Conservation (phyloP, 2,329 filamentous ascomycete species). For the Rutstroemia sp. region DNA sequence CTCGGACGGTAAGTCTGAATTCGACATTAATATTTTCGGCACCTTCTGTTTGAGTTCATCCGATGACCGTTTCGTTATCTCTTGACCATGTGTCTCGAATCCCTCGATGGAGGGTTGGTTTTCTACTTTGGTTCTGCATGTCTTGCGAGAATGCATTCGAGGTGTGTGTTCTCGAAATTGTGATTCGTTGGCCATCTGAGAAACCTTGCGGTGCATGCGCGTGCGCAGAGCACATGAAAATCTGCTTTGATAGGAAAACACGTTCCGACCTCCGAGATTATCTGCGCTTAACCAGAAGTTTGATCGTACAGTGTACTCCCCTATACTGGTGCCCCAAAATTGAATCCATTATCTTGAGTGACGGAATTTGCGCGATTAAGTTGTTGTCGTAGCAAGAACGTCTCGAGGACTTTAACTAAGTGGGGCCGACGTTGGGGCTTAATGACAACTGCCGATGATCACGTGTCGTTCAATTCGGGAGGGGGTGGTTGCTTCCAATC, state of each 20-base stretch:
- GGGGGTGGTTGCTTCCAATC: no score
- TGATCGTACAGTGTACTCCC: neutral
- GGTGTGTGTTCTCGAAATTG: neutral
- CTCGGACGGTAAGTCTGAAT: neutral
- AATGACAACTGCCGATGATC: no score
- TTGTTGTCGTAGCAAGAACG: no score
- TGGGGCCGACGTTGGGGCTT: no score
- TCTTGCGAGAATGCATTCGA: neutral
- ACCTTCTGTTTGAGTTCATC: neutral
- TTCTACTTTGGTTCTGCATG: neutral
- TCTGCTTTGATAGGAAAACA: conserved; percentile 1
- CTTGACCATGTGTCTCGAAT: neutral
- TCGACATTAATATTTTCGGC: neutral
- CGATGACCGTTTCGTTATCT: neutral
- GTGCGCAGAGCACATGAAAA: neutral
- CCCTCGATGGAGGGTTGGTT: neutral
- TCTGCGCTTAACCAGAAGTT: neutral
- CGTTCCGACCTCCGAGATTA: neutral
- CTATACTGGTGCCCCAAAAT: neutral
- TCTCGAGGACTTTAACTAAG: no score
- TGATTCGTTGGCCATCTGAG: neutral
- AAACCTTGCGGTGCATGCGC: neutral
- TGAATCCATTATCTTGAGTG: no score
- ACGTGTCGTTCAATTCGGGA: no score
- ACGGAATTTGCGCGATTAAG: no score